phyloP scores from a whole-genome alignment of 2,329 filamentous ascomycete species.

The Zymoseptoria ardabiliae region DNA sequence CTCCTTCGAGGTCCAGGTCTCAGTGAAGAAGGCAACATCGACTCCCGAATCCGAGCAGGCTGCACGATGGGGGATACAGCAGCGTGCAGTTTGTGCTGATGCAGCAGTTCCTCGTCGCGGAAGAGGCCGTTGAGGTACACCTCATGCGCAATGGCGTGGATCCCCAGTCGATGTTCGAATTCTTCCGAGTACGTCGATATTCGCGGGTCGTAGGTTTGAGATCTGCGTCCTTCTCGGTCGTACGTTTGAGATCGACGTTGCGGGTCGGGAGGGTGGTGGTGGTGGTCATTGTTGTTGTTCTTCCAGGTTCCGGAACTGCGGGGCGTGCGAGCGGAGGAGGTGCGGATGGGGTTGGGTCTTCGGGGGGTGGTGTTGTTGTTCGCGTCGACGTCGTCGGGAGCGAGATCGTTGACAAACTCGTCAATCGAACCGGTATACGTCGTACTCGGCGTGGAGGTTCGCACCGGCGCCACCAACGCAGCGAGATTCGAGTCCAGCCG shows the following conservation, averaged over 20 bases:
- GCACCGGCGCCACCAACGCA: neutral
- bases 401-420: constrained; percentile 15
- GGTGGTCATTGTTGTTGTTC: too few species aligned
- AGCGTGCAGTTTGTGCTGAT: constrained; percentile 3
- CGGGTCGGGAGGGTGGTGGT: neutral
- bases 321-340: constrained; percentile 8
- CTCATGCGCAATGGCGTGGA: constrained; percentile 28
- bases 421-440: constrained; percentile 26
- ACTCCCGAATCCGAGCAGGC: constrained; percentile 14
- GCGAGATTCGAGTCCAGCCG: constrained; percentile 16
- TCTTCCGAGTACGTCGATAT: constrained; percentile 14
- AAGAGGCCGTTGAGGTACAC: constrained; percentile 29
- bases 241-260: neutral
- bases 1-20: constrained; percentile 15
- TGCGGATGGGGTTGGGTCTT: constrained; percentile 10
- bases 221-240: neutral
- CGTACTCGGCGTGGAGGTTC: constrained; percentile 12
- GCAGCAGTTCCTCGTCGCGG: constrained; percentile 21
- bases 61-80: neutral
- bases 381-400: constrained; percentile 7
- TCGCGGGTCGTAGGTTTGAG: neutral
- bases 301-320: constrained; percentile 10
- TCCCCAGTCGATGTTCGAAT: constrained; percentile 24
- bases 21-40: constrained; percentile 19
- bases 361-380: constrained; percentile 15